Percentiles rank a stretch among this genome's conserved stretches.
phyloP scores from a whole-genome alignment of 192 early-diverging fungal species.

The Paraglomus brasilianum region DNA sequence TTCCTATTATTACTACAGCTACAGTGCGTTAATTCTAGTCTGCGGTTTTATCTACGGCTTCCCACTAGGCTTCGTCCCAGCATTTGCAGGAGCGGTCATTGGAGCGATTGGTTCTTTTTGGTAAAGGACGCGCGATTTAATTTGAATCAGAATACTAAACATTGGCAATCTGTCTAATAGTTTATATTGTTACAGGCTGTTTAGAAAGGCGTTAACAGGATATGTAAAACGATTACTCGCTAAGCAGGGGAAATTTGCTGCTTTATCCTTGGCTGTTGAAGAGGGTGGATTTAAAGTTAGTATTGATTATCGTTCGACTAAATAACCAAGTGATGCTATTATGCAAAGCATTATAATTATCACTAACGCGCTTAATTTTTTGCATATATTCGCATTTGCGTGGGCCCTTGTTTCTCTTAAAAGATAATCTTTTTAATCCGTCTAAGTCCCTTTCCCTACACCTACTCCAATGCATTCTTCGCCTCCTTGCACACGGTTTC shows the following conservation, averaged over 20 bases:
- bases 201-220: neutral
- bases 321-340: neutral
- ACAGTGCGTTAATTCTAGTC: constrained; percentile 14
- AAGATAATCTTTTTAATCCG: constrained; percentile 18
- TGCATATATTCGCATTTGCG: too few species aligned
- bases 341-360: too few species aligned
- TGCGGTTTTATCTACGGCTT: constrained; percentile 33
- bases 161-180: neutral
- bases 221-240: neutral
- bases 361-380: too few species aligned
- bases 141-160: too few species aligned
- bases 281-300: constrained; percentile 17
- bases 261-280: neutral
- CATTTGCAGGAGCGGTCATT: constrained; percentile 12
- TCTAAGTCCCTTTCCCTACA: constrained; percentile 11
- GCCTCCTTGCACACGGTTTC: neutral
- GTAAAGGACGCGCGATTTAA: neutral
- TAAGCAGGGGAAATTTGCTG: neutral
- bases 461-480: constrained; percentile 27
- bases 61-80: constrained; percentile 33
- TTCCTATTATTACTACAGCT: constrained; percentile 11
- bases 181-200: neutral
- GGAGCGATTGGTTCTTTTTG: neutral
- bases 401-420: neutral
- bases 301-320: neutral